These are phyloP conservation scores for Aspergillus conjunctus DNA, from an alignment of 495 filamentous ascomycete genomes.

Conservation along the genomic window DNA sequence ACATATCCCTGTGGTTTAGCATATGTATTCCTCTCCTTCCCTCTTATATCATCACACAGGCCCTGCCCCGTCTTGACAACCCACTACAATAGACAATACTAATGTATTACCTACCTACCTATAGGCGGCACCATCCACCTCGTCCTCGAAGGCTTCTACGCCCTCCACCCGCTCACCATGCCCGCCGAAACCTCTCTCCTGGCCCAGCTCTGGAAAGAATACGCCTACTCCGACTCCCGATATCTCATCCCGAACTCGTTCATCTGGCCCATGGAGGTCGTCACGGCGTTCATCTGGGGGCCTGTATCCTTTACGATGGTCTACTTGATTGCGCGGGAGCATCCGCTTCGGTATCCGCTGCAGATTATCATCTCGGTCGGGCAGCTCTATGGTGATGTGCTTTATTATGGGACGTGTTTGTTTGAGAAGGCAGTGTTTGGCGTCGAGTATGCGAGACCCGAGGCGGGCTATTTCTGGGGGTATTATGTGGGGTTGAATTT, in stretches of 20 bases:
- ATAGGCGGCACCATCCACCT: slow-evolving; percentile 68
- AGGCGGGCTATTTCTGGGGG: slow-evolving; percentile 73
- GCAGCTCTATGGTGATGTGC: slow-evolving; percentile 77
- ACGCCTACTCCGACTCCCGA: slow-evolving; percentile 74
- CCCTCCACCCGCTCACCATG: slow-evolving; percentile 55
- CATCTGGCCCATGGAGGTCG: slow-evolving; percentile 73
- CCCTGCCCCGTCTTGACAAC: no score
- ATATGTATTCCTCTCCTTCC: slow-evolving; percentile 23
- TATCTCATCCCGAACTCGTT: slow-evolving; percentile 73
- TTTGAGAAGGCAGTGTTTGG: slow-evolving; percentile 57
- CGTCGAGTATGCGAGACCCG: slow-evolving; percentile 66
- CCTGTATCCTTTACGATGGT: slow-evolving; percentile 69
- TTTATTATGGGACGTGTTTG: slow-evolving; percentile 77
- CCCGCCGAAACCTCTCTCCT: slow-evolving; percentile 53
- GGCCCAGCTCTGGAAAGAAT: slow-evolving; percentile 82
- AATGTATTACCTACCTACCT: no score
- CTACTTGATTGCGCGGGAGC: slow-evolving; percentile 53
- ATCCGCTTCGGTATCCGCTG: slow-evolving; percentile 63
- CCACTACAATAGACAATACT: no score
- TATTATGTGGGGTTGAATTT: slow-evolving; percentile 79
- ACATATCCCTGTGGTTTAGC: slow-evolving; percentile 60
- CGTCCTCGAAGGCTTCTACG: slow-evolving; percentile 76
- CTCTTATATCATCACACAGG: no score
- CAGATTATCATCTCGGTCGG: slow-evolving; percentile 69
- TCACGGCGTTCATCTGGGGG: slow-evolving; percentile 77